Evolutionary conservation across 768 basidiomycete genomes (phyloP).

Genomic region (Phaeotremella skinneri): DNA sequence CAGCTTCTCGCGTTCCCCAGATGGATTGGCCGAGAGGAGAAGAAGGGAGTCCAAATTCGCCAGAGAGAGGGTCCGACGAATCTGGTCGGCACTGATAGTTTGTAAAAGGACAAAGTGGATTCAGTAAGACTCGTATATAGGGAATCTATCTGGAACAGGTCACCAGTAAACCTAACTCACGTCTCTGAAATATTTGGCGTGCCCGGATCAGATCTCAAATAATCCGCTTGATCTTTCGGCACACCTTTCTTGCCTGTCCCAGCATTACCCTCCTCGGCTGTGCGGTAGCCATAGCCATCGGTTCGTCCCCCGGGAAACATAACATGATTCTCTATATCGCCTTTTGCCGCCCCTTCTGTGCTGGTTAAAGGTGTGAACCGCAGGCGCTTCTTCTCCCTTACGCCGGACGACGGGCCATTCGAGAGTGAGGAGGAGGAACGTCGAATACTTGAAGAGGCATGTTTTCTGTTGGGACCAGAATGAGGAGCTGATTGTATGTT

Average conservation of each 20-base stretch:
- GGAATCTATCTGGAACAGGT: background rate
- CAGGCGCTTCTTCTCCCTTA: constrained; percentile 23
- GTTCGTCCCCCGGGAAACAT: constrained; percentile 16
- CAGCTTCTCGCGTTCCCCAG: constrained; percentile 30
- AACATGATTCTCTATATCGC: constrained; percentile 5
- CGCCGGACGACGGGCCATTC: background rate
- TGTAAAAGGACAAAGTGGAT: background rate
- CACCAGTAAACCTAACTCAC: constrained; percentile 24
- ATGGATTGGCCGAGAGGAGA: constrained; percentile 25
- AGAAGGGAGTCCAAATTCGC: constrained; percentile 47
- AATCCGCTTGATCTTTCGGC: constrained; percentile 32
- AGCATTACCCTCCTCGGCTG: constrained; percentile 9
- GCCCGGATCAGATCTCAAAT: constrained; percentile 44
- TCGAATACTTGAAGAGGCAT: constrained; percentile 7
- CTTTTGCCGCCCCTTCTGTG: background rate
- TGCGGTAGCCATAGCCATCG: constrained; percentile 1
- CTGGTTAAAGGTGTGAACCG: constrained; percentile 19
- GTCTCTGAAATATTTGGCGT: constrained; percentile 51
- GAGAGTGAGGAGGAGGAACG: constrained; percentile 24
- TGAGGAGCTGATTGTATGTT: background rate
- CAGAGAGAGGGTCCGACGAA: constrained; percentile 50
- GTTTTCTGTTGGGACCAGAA: background rate
- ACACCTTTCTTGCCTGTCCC: constrained; percentile 17
- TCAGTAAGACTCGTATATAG: background rate
- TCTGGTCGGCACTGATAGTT: constrained; percentile 45